A percentile compares a stretch with the other conserved stretches of the same genome.
These are phyloP conservation scores for Styphnolobium japonicum DNA, from an alignment of 306 rosid genomes.

Conservation along the genomic window DNA sequence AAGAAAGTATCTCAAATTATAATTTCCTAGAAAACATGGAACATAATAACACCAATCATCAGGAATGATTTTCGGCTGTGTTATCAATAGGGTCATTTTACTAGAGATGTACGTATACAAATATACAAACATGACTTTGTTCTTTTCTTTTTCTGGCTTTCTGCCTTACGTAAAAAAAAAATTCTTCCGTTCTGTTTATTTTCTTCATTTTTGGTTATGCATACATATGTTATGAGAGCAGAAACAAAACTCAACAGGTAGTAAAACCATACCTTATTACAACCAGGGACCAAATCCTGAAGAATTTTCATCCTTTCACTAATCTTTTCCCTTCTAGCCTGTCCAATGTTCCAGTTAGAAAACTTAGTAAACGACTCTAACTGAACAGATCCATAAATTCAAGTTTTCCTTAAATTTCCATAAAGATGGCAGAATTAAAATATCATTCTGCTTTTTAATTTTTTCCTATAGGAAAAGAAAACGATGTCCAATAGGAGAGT, in stretches of 20 bases:
- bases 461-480: not conserved
- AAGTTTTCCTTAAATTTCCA: constrained; percentile 2
- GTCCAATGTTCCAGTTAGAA: constrained; percentile 41
- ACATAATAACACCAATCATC: not conserved
- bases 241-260: not conserved
- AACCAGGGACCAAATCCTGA: constrained; percentile 95
- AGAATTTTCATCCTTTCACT: constrained; percentile 94
- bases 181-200: not conserved
- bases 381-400: constrained; percentile 11
- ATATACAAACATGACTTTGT: not conserved
- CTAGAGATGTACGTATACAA: not conserved
- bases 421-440: not conserved
- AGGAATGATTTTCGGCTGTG: not conserved
- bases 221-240: not conserved
- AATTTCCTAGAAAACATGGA: not conserved
- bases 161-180: too few relatives aligned
- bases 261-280: constrained; percentile 67
- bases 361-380: constrained; percentile 4
- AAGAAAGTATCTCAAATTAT: not conserved
- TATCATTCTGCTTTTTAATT: not conserved
- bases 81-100: not conserved
- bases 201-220: not conserved
- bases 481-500: not conserved
- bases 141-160: not conserved
- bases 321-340: constrained; percentile 94